A percentile compares a stretch with the other conserved stretches of the same genome.
Conservation (phyloP, 306 rosid genomes). For the Cucumis cinereus region DNA sequence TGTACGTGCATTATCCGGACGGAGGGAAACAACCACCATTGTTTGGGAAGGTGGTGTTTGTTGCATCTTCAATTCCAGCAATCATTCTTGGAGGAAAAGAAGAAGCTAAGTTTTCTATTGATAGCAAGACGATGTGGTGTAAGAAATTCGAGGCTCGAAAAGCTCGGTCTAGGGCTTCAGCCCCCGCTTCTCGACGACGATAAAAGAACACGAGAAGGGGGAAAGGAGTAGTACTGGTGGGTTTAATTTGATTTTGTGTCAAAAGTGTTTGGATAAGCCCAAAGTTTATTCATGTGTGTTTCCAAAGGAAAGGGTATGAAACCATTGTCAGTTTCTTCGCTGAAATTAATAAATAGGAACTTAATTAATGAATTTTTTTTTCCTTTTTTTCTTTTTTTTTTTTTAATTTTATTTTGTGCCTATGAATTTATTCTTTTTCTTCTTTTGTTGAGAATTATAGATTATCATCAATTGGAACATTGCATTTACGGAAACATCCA, state of each 20-base stretch:
- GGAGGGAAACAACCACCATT: neutral
- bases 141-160: conserved; percentile 19
- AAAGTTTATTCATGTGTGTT: neutral
- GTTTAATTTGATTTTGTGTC: neutral
- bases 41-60: conserved; percentile 29
- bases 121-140: conserved; percentile 24
- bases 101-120: conserved; percentile 10
- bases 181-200: neutral
- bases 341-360: neutral
- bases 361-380: neutral
- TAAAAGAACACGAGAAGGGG: neutral
- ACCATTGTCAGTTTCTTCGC: neutral
- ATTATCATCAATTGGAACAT: neutral
- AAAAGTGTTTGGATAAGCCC: neutral
- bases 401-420: too few species aligned
- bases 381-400: too few species aligned
- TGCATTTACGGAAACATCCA: neutral
- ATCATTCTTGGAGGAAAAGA: neutral
- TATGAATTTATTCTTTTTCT: neutral
- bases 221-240: too few species aligned
- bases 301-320: neutral
- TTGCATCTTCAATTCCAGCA: neutral
- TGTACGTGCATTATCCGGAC: neutral
- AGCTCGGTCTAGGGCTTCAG: neutral
- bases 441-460: neutral